These are phyloP conservation scores for Hypoxylon trugodes DNA, from an alignment of 495 filamentous ascomycete species.

Conservation along the genomic window DNA sequence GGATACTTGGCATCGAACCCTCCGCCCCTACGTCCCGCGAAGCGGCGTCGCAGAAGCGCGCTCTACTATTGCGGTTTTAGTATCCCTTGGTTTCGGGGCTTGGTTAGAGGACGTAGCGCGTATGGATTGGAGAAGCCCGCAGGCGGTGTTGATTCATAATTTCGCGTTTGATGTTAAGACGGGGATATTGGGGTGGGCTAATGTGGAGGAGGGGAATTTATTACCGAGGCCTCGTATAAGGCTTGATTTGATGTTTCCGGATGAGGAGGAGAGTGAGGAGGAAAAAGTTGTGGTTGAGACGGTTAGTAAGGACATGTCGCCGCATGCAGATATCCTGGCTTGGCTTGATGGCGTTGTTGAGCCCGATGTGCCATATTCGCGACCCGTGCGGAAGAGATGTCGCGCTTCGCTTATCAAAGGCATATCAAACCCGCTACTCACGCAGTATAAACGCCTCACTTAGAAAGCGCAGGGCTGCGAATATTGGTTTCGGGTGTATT, in stretches of 20 bases:
- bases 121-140: background rate
- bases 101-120: background rate
- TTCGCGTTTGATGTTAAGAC: background rate
- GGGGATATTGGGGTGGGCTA: background rate
- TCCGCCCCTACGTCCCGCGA: background rate
- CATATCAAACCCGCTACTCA: too few species aligned
- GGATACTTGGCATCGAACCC: background rate
- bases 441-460: too few species aligned
- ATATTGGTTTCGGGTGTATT: too few species aligned
- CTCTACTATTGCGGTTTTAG: background rate
- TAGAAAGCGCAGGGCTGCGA: too few species aligned
- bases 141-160: background rate
- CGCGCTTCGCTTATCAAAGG: too few species aligned
- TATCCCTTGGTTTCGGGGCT: background rate
- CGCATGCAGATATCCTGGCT: too few species aligned
- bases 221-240: background rate
- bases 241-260: background rate
- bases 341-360: too few species aligned
- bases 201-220: background rate
- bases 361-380: too few species aligned
- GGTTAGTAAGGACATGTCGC: too few species aligned
- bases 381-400: too few species aligned
- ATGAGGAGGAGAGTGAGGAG: too few species aligned
- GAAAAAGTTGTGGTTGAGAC: too few species aligned
- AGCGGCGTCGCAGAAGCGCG: constrained; percentile 19